Conservation (phyloP, 2,329 filamentous ascomycete genomes). For the Beauveria sp. region DNA sequence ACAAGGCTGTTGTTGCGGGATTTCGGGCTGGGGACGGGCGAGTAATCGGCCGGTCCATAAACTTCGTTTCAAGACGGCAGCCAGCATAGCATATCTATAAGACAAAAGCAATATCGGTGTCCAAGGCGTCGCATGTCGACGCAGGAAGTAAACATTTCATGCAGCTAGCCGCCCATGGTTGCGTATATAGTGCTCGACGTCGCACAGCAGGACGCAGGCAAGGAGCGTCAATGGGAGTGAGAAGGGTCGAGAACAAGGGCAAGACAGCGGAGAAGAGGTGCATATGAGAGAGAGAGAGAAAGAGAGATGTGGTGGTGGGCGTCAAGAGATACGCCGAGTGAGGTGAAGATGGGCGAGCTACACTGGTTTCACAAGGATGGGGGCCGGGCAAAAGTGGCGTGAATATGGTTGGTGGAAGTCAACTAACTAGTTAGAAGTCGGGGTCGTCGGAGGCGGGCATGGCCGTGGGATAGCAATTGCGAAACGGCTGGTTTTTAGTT, state of each 20-base stretch:
- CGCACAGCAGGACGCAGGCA: not conserved
- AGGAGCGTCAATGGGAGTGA: not conserved
- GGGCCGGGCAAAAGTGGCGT: not conserved
- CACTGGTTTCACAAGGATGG: slow-evolving; percentile 6
- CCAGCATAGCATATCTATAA: not conserved
- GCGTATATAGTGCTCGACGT: not conserved
- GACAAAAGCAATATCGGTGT: not conserved
- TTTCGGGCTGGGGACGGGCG: not conserved
- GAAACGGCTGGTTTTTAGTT: not conserved
- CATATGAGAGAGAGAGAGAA: not conserved
- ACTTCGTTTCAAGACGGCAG: not conserved
- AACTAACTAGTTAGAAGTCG: not conserved
- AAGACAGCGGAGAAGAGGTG: not conserved
- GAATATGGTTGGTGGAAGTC: not conserved
- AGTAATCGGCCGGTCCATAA: not conserved
- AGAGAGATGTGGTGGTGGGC: not conserved
- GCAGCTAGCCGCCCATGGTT: not conserved
- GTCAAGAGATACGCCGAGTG: not conserved
- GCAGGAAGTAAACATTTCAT: not conserved
- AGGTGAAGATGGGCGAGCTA: not conserved
- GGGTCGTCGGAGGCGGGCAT: not conserved
- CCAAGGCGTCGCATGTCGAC: not conserved
- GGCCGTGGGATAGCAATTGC: not conserved
- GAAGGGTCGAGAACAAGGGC: not conserved
- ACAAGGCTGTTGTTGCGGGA: not conserved